Evolutionary conservation across 495 filamentous ascomycete species (phyloP).

Genomic region (Baudoinia panamericana): DNA sequence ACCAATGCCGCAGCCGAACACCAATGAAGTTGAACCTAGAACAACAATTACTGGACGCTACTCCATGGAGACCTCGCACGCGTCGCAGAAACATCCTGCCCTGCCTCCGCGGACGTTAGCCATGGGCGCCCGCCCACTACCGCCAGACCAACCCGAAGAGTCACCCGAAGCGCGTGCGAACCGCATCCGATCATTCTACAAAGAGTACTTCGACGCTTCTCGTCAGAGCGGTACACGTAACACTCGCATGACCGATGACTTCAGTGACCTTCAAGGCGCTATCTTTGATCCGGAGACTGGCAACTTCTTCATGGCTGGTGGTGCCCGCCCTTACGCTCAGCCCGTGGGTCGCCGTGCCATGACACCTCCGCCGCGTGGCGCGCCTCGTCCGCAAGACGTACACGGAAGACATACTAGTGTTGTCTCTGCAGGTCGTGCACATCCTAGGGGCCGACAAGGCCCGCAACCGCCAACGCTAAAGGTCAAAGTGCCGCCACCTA

Average conservation of each 20-base stretch:
- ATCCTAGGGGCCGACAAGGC: slow-evolving; percentile 33
- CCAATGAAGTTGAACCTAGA: slow-evolving; percentile 10
- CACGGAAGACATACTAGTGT: slow-evolving; percentile 27
- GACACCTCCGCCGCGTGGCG: slow-evolving; percentile 80
- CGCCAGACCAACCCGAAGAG: slow-evolving; percentile 67
- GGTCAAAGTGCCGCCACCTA: slow-evolving; percentile 59
- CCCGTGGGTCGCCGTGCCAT: slow-evolving; percentile 81
- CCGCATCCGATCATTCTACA: slow-evolving; percentile 95
- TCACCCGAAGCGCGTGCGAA: slow-evolving; percentile 80
- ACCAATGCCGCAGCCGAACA: no score
- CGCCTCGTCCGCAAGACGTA: slow-evolving; percentile 44
- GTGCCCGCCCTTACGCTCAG: slow-evolving; percentile 55
- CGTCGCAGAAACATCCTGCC: slow-evolving; percentile 12
- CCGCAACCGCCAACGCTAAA: slow-evolving; percentile 29
- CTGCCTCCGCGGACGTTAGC: slow-evolving; percentile 17
- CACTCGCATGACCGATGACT: slow-evolving; percentile 56
- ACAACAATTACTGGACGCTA: slow-evolving; percentile 11
- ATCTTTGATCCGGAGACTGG: slow-evolving; percentile 64
- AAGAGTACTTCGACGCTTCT: slow-evolving; percentile 93
- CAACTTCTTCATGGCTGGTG: slow-evolving; percentile 51
- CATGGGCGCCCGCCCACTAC: slow-evolving; percentile 83
- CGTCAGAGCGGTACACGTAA: slow-evolving; percentile 41
- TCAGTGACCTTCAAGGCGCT: slow-evolving; percentile 50
- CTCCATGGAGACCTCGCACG: slow-evolving; percentile 10
- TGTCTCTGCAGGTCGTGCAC: slow-evolving; percentile 22